Evolutionary conservation across 2,329 filamentous ascomycete genomes (phyloP), one percentile per base, ranked within the genome.

Genomic region (Fusarium anguioides): DNA sequence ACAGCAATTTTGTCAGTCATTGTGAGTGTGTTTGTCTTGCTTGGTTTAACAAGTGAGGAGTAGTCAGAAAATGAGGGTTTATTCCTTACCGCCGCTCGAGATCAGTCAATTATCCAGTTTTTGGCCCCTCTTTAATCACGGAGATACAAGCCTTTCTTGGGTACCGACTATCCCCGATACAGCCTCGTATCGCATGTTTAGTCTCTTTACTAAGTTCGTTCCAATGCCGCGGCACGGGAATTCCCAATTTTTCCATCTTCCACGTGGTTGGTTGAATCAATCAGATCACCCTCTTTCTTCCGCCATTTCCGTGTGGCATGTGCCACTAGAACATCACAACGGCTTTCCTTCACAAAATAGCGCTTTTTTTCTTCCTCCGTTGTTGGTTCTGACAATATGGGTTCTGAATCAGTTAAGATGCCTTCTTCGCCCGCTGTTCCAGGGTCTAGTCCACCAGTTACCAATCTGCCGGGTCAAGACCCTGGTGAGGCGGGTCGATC

Each of bases 1-100:
- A 79, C 79, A 37, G 84, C 71, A 48, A 83, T 68, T 55, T 82
- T 82, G 14, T 72, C 27, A 5, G 47, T 23, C 63, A 66, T 66
- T 33, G 27, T 42, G 14, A n/a, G n/a, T n/a, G 14, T 27, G 15
- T 24, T 12, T 26, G 24, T 6, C 24, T 26, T 15, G 12, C 6
- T n/a, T 21, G 12, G 11, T 4, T 29, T 24, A n/a, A 20, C 33
- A 51, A 42, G 37, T 41, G 57, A 42, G 56, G 47, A 23, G 26
- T 4, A 31, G 11, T 24, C 11, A 37, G 18, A 27, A 27, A 26
- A 36, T 14, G 54, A 24, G 36, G 42, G 35, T 33, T 51, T 29
- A 6, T 41, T 39, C 17, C 23, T 33, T 24, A 14, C n/a, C 36
- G 12, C 21, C 31, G 31, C n/a, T n/a, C n/a, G n/a, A n/a, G n/a